A percentile compares a stretch with the other conserved stretches of the same genome.
phyloP scores from a whole-genome alignment of 2,329 filamentous ascomycete species.

The Ambrosiella cleistominuta region DNA sequence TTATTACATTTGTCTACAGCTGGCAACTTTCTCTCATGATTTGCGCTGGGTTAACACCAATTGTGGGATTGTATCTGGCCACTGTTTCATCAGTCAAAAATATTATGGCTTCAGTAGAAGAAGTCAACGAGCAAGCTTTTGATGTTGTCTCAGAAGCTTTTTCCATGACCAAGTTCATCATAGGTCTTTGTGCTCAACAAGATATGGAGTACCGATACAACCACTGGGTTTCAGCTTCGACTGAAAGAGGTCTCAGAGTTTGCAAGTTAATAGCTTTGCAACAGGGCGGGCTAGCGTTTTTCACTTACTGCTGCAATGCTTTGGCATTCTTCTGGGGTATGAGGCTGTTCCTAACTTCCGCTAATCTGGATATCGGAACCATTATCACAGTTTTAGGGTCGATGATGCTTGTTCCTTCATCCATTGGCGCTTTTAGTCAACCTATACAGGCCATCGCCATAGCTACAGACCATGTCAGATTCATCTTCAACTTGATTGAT shows the following conservation, averaged over 20 bases:
- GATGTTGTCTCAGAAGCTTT: conserved; percentile 26
- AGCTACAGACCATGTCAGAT: conserved; percentile 21
- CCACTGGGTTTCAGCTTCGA: conserved; percentile 21
- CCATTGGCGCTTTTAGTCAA: conserved; percentile 20
- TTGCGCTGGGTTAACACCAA: conserved; percentile 27
- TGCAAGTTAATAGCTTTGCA: conserved; percentile 16
- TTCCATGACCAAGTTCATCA: conserved; percentile 25
- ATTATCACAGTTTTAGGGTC: conserved; percentile 16
- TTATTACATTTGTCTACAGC: conserved; percentile 33
- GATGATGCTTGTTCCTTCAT: conserved; percentile 19
- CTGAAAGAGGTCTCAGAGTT: conserved; percentile 17
- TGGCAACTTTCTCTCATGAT: conserved; percentile 35
- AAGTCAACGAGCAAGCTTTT: conserved; percentile 22
- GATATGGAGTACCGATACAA: conserved; percentile 22
- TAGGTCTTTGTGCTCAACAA: conserved; percentile 25
- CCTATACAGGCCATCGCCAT: conserved; percentile 21
- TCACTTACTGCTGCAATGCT: conserved; percentile 13
- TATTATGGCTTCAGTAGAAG: conserved; percentile 20
- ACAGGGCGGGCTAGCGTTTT: conserved; percentile 13
- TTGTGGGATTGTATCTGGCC: conserved; percentile 19
- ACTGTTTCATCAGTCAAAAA: conserved; percentile 21
- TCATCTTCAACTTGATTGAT: conserved; percentile 27
- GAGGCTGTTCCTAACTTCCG: conserved; percentile 14
- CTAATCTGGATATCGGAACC: conserved; percentile 14
- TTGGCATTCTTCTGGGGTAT: conserved; percentile 16